Percentiles rank a stretch among this genome's conserved stretches.
Evolutionary conservation across 257 asterid genomes (phyloP).

Genomic region (Anisodus acutangulus): DNA sequence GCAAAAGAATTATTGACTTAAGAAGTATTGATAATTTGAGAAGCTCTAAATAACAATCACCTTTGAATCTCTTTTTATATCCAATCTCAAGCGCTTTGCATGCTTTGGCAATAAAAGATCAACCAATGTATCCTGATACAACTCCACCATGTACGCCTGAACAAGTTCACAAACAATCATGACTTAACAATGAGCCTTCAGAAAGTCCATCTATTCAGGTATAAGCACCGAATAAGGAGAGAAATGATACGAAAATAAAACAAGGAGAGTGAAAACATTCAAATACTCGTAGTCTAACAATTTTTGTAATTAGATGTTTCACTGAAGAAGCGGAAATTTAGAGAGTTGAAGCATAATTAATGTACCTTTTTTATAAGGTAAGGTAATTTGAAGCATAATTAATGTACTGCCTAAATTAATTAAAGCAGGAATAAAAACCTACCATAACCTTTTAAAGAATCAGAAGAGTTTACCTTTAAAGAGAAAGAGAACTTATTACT

Average conservation of each 20-base stretch:
- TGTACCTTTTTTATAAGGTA: neutral
- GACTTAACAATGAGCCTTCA: neutral
- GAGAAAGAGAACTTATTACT: slow-evolving; percentile 72
- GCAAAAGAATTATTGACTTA: neutral
- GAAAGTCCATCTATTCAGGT: neutral
- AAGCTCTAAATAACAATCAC: slow-evolving; percentile 41
- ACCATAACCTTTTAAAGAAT: slow-evolving; percentile 20
- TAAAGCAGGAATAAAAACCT: neutral
- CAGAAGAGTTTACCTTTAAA: slow-evolving; percentile 64
- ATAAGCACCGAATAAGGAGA: neutral
- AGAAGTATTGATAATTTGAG: neutral
- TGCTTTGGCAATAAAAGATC: slow-evolving; percentile 84
- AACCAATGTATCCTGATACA: slow-evolving; percentile 85
- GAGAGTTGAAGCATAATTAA: neutral
- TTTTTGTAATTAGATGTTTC: neutral
- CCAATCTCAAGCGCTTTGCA: slow-evolving; percentile 72
- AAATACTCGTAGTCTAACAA: neutral
- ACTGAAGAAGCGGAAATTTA: neutral
- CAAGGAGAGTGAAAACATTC: neutral
- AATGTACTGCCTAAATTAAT: neutral
- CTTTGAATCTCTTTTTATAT: slow-evolving; percentile 92
- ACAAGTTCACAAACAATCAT: slow-evolving; percentile 36
- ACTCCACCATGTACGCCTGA: slow-evolving; percentile 94
- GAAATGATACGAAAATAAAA: slow-evolving; percentile 11
- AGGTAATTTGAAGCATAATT: neutral